A percentile compares a stretch with the other conserved stretches of the same genome.
phyloP scores from a whole-genome alignment of 257 asterid genomes.

The Solanum medicagineum region DNA sequence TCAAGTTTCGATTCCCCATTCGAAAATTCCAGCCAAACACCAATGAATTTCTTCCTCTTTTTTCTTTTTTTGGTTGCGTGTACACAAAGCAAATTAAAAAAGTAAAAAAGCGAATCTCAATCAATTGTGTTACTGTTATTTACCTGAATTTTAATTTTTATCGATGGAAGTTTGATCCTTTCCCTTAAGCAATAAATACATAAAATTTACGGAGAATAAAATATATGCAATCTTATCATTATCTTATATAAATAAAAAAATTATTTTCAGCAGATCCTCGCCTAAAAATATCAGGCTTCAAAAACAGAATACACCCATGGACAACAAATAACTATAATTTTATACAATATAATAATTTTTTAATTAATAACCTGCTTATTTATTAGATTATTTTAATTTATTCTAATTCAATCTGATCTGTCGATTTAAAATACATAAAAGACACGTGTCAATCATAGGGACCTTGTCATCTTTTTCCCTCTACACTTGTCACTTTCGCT shows the following conservation, averaged over 20 bases:
- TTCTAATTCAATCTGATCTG: rapidly evolving
- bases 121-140: too few species aligned
- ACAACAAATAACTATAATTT: neutral
- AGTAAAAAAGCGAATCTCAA: neutral
- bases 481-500: conserved; percentile 1
- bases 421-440: neutral
- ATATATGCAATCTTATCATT: too few species aligned
- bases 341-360: neutral
- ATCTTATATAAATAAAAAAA: too few species aligned
- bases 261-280: too few species aligned
- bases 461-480: neutral
- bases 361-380: neutral
- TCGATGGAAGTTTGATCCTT: too few species aligned
- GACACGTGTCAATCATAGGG: conserved; percentile 10
- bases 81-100: neutral
- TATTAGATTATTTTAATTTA: rapidly evolving
- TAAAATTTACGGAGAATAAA: too few species aligned
- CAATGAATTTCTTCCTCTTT: neutral
- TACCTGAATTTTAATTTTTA: too few species aligned
- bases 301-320: too few species aligned
- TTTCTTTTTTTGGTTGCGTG: rapidly evolving
- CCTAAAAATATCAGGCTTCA: too few species aligned
- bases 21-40: neutral
- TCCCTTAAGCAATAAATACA: too few species aligned
- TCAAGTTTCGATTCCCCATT: neutral